These are phyloP conservation scores for Pythium biforme DNA, from an alignment of 352 stramenopile genomes.

Conservation along the genomic window DNA sequence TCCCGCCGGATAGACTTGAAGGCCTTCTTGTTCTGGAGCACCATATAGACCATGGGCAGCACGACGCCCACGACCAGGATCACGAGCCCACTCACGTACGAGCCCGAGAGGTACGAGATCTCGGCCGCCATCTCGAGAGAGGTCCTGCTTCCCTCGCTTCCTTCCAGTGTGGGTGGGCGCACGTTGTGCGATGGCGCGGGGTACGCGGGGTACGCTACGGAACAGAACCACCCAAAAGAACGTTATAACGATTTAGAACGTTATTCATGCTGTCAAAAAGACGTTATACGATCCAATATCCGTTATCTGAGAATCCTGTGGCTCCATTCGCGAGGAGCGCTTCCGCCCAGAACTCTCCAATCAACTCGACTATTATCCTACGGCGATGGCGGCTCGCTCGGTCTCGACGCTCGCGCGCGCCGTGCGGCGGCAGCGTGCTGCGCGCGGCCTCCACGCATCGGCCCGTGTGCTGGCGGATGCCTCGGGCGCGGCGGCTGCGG, in stretches of 20 bases:
- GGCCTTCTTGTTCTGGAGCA: constrained; percentile 85
- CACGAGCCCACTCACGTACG: constrained; percentile 63
- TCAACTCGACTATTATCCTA: no score
- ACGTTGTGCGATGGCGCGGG: no score
- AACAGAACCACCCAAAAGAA: no score
- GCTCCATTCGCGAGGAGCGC: constrained; percentile 1
- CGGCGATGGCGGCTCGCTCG: not conserved
- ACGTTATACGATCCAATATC: not conserved
- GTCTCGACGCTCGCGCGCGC: constrained; percentile 10
- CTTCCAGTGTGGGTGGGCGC: no score
- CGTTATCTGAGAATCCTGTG: constrained; percentile 17
- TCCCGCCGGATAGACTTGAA: constrained; percentile 81
- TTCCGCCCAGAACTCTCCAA: no score
- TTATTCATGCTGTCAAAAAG: not conserved
- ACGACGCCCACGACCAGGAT: constrained; percentile 71
- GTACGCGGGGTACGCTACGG: no score
- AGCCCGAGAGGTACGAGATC: constrained; percentile 70
- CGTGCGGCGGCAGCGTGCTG: constrained; percentile 11
- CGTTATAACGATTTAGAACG: not conserved
- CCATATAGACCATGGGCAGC: constrained; percentile 82
- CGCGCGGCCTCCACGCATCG: constrained; percentile 4
- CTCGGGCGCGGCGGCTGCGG: not conserved
- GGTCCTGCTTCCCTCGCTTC: no score
- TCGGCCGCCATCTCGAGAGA: constrained; percentile 29
- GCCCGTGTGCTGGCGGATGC: not conserved